Percentiles rank a stretch among this genome's conserved stretches.
These are phyloP conservation scores for Vigna angularis DNA, from an alignment of 306 rosid species.

Conservation along the genomic window DNA sequence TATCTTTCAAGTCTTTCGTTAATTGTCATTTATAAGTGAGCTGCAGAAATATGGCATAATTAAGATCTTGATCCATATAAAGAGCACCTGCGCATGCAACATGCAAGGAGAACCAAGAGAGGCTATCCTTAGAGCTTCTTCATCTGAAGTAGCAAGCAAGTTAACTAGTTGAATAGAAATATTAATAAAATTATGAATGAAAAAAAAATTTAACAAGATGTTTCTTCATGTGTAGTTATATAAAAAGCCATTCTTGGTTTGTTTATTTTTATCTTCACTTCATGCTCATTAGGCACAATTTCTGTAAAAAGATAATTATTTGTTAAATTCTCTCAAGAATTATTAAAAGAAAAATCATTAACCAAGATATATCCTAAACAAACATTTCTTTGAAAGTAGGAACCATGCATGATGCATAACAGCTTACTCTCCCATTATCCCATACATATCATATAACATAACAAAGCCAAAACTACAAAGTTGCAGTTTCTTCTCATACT, in stretches of 20 bases:
- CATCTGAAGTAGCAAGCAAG: not conserved
- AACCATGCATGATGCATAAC: not conserved
- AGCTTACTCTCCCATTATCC: constrained; percentile 18
- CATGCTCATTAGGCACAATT: not conserved
- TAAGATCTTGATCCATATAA: not conserved
- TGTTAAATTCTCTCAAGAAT: not conserved
- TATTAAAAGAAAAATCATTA: not conserved
- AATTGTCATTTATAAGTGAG: not conserved
- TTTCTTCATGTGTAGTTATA: not conserved
- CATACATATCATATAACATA: constrained; percentile 9
- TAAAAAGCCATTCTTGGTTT: not conserved
- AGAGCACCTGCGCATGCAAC: not conserved
- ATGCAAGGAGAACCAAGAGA: not conserved
- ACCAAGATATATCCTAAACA: not conserved
- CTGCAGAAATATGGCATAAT: not conserved
- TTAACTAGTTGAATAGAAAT: not conserved
- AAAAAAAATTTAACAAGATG: not conserved
- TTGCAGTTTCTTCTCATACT: constrained; percentile 15
- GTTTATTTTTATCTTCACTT: not conserved
- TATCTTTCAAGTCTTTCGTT: not conserved
- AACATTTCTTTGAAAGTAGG: not conserved
- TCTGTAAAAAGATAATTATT: not conserved
- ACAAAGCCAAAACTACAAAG: not conserved
- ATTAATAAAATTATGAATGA: too few relatives aligned
- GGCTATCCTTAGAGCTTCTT: not conserved